These are phyloP conservation scores for Botrytis elliptica DNA, from an alignment of 2,329 filamentous ascomycete species.

Conservation along the genomic window DNA sequence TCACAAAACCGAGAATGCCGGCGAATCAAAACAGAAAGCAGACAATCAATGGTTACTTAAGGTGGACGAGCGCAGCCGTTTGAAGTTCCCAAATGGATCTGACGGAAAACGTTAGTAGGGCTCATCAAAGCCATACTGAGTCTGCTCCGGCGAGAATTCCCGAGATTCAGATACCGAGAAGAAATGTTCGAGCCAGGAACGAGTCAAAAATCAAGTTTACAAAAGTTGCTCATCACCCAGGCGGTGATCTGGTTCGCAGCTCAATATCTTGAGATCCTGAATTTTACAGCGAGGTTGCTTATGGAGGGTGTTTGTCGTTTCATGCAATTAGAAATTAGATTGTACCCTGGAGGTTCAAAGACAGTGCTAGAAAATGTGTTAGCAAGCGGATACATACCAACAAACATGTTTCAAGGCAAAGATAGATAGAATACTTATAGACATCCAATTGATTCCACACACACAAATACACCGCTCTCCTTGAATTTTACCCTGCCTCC, in stretches of 20 bases:
- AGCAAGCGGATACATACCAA: not conserved
- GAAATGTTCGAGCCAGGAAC: not conserved
- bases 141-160: not conserved
- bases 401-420: not conserved
- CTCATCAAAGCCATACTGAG: not conserved
- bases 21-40: too few relatives aligned
- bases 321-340: not conserved
- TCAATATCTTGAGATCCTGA: not conserved
- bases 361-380: not conserved
- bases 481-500: not conserved
- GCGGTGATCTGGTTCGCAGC: not conserved
- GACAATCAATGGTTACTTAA: too few relatives aligned
- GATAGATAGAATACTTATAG: not conserved
- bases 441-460: not conserved
- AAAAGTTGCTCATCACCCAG: not conserved
- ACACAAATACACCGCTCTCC: not conserved
- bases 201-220: not conserved
- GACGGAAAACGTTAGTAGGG: not conserved
- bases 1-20: too few relatives aligned
- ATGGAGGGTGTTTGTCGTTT: not conserved
- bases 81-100: not conserved
- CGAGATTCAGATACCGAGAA: not conserved
- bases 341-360: not conserved
- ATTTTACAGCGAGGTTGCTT: not conserved
- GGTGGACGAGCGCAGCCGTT: too few relatives aligned